Evolutionary conservation across 306 rosid genomes (phyloP).

Genomic region (Pyrus betulifolia): DNA sequence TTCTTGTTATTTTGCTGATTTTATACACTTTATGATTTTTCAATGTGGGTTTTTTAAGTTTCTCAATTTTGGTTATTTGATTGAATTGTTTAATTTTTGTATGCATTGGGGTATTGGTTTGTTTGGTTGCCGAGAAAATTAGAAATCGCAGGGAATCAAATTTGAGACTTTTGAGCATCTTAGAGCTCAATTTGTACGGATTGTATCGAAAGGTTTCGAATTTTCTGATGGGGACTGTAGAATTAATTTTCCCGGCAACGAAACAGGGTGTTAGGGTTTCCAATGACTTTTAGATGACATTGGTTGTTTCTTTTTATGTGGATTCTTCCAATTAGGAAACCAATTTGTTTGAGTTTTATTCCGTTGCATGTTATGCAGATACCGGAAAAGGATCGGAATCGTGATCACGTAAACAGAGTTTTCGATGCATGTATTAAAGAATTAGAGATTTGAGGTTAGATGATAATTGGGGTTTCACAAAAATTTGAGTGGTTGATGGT

Average conservation of each 20-base stretch:
- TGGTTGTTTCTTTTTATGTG: background rate
- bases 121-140: background rate
- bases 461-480: slow-evolving; percentile 16
- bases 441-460: slow-evolving; percentile 24
- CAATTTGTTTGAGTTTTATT: background rate
- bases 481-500: slow-evolving; percentile 22
- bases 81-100: background rate
- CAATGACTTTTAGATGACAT: background rate
- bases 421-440: slow-evolving; percentile 3
- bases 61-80: background rate
- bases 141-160: background rate
- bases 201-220: background rate
- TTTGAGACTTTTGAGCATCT: slow-evolving; percentile 1
- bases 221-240: background rate
- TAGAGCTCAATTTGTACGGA: background rate
- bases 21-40: background rate
- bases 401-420: slow-evolving; percentile 14
- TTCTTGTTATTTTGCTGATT: background rate
- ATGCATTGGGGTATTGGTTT: background rate
- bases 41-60: background rate
- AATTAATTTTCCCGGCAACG: background rate
- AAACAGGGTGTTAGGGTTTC: slow-evolving; percentile 7
- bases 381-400: slow-evolving; percentile 21
- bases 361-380: slow-evolving; percentile 29
- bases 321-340: background rate